Base-by-base conservation (phyloP, 306 rosid species). In the Betula pendula region DNA sequence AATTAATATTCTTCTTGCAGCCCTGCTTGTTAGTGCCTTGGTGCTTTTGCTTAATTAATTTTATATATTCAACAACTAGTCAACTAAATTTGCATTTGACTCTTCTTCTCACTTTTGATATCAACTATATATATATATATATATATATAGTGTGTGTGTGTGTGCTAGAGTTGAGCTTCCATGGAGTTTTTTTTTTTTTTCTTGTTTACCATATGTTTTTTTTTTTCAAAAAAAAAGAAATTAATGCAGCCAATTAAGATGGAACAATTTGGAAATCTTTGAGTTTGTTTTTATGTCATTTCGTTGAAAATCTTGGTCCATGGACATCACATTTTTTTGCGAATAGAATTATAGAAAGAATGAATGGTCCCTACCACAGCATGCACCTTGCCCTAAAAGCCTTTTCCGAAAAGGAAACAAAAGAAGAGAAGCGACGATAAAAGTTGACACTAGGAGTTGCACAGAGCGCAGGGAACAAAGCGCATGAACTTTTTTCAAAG, bases 401-500 rank as follows among this genome's bases (percentile, higher is more conserved):
- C 75, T 74, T 83, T 84, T 82, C 71, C 73, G 24, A 76, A 86
- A 85, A 84, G 82, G 71, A 24, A 45, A 68, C 44, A 51, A 27
- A 67, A 76, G 59, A 33, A 43, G 22, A 75, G 85, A 76, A 78
- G 77, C 29, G 52, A 77, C 83, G 80, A 82, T 71, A 79, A 87
- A 84, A 84, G 92, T 87, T 80, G 84, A 84, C 79, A 72, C 88
- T 79, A 58, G 24, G 47, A 69, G 44, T 70, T 80, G 87, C 88
- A 87, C 12, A 77, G 79, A 73, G 73, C 71, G 68, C 43, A 79
- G 86, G 86, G 82, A 76, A 83, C 89, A 89, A 87, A 84, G 87
- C 75, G 85, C 81, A 86, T 71, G 78, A 71, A 86, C 88, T 84
- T 89, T 91, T 87, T 73, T 77, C 77, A 68, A 80, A 75, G 88